phyloP scores from a whole-genome alignment of 108 stramenopile species.

The Chaetoceros tenuissimus region DNA sequence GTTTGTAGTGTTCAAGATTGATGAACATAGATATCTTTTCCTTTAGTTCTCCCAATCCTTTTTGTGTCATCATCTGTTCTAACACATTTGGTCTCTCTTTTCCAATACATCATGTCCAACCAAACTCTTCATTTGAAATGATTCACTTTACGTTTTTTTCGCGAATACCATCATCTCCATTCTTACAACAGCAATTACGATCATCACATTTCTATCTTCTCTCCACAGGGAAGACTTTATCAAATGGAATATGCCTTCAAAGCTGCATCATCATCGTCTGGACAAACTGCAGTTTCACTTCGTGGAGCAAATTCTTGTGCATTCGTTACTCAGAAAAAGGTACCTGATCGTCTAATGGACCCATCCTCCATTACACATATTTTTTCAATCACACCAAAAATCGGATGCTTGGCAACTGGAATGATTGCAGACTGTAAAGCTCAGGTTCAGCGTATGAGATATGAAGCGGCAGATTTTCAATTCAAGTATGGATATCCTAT shows the following conservation, averaged over 20 bases:
- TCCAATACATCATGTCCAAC: background rate
- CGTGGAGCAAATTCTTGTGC: constrained; percentile 81
- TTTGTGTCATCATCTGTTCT: background rate
- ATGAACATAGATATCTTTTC: background rate
- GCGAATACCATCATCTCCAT: background rate
- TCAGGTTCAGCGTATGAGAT: constrained; percentile 83
- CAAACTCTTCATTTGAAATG: background rate
- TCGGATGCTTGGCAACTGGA: constrained; percentile 93
- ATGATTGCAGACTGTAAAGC: constrained; percentile 81
- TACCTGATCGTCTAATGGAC: constrained; percentile 92
- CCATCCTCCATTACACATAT: constrained; percentile 84
- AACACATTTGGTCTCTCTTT: background rate
- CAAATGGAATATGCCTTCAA: constrained; percentile 99
- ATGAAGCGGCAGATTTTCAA: constrained; percentile 92
- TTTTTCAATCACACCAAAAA: constrained; percentile 76
- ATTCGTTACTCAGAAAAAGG: constrained; percentile 98
- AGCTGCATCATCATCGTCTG: constrained; percentile 78
- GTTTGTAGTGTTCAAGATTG: constrained; percentile 8
- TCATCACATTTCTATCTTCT: constrained; percentile 97
- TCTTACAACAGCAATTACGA: constrained; percentile 75
- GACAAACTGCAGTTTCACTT: constrained; percentile 92
- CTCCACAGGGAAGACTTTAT: constrained; percentile 96
- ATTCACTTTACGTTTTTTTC: background rate
- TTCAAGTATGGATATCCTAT: constrained; percentile 94
- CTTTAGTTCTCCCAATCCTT: background rate